Evolutionary conservation across 345 rosid species (phyloP).

Genomic region (Cardiospermum halicacabum): DNA sequence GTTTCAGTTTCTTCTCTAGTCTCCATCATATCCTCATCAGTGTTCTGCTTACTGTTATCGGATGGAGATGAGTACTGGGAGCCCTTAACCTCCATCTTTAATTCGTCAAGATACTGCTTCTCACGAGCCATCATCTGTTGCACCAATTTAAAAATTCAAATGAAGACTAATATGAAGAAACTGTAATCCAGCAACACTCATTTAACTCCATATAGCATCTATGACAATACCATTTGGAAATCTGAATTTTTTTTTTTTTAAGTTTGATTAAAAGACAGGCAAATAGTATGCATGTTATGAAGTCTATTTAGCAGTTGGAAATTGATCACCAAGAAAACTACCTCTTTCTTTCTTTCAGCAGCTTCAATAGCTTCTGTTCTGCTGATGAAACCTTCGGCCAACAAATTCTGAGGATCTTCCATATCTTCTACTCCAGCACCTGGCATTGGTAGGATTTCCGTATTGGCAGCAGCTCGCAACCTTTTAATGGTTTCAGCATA

Average conservation of each 20-base stretch:
- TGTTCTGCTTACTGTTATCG: constrained; percentile 20
- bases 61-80: constrained; percentile 17
- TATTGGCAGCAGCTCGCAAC: constrained; percentile 75
- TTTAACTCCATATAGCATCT: too few relatives aligned
- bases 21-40: constrained; percentile 22
- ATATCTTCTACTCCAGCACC: constrained; percentile 68
- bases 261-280: too few relatives aligned
- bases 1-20: constrained; percentile 35
- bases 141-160: constrained; percentile 1
- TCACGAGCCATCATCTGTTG: constrained; percentile 71
- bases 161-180: not conserved
- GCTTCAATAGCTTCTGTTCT: constrained; percentile 80
- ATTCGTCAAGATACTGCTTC: constrained; percentile 81
- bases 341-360: constrained; percentile 60
- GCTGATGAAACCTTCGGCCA: constrained; percentile 63
- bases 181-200: not conserved
- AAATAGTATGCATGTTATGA: too few relatives aligned
- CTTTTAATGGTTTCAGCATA: constrained; percentile 75
- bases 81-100: constrained; percentile 59
- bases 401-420: constrained; percentile 67
- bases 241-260: too few relatives aligned
- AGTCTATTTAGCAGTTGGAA: too few relatives aligned
- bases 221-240: too few relatives aligned
- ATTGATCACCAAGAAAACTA: constrained; percentile 11
- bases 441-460: constrained; percentile 78